Percentiles rank a stretch among this genome's conserved stretches.
Conservation (phyloP, 2,329 filamentous ascomycete genomes). For the Xylariomycetidae sp. region DNA sequence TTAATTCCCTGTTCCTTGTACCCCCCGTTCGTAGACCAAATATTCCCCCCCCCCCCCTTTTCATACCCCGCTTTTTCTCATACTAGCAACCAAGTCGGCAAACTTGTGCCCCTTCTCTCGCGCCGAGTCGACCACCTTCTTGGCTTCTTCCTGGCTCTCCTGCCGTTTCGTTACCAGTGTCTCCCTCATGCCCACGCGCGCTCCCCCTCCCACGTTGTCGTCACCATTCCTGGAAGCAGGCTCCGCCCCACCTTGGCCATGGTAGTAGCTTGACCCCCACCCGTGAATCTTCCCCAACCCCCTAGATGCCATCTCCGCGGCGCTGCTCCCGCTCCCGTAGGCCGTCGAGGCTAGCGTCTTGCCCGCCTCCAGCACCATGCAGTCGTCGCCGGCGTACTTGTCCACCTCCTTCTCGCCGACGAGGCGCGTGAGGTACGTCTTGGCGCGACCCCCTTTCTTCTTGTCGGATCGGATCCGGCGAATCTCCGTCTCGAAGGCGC, state of each 20-base stretch:
- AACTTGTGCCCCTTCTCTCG: constrained; percentile 22
- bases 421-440: constrained; percentile 45
- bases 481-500: constrained; percentile 82
- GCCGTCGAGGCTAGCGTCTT: constrained; percentile 14
- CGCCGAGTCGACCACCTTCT: constrained; percentile 12
- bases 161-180: constrained; percentile 1
- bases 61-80: neutral
- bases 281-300: constrained; percentile 9
- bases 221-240: too few relatives aligned
- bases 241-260: too few relatives aligned
- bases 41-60: too few relatives aligned
- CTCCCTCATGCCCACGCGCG: too few relatives aligned
- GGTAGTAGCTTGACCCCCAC: constrained; percentile 4
- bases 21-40: neutral
- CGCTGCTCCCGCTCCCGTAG: constrained; percentile 8
- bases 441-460: constrained; percentile 30
- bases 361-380: constrained; percentile 32
- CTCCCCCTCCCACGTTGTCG: too few relatives aligned
- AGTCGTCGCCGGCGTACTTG: constrained; percentile 32
- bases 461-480: constrained; percentile 35
- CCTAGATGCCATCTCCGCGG: constrained; percentile 10
- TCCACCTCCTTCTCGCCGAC: constrained; percentile 40
- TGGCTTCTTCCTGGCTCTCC: constrained; percentile 11
- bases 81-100: constrained; percentile 24
- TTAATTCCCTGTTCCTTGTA: neutral